Conservation (phyloP, 2,329 filamentous ascomycete species). For the Paracamarosporium sp. region DNA sequence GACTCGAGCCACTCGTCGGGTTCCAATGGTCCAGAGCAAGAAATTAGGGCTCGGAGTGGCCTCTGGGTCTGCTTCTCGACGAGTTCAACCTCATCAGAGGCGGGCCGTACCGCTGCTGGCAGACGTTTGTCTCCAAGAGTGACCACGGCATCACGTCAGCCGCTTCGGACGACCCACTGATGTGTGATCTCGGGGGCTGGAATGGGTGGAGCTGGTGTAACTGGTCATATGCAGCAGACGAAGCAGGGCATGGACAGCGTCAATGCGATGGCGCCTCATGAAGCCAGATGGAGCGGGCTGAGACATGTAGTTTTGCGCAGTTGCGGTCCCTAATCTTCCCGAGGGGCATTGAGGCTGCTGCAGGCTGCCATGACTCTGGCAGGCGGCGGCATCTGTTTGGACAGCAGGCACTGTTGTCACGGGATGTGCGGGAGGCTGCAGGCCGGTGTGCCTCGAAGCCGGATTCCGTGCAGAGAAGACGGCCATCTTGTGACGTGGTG, state of each 20-base stretch:
- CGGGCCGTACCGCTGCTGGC: constrained; percentile 38
- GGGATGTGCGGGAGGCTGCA: constrained; percentile 47
- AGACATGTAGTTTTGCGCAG: constrained; percentile 34
- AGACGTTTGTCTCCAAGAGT: constrained; percentile 28
- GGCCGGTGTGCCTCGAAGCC: constrained; percentile 34
- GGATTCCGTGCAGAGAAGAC: constrained; percentile 38
- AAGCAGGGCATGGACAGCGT: constrained; percentile 19
- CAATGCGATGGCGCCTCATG: constrained; percentile 24
- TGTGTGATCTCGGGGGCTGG: constrained; percentile 33
- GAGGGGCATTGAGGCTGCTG: constrained; percentile 39
- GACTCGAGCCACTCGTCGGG: constrained; percentile 6
- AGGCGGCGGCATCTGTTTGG: constrained; percentile 34
- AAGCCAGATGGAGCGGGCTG: constrained; percentile 32
- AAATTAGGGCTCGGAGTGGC: neutral
- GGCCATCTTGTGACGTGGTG: constrained; percentile 38
- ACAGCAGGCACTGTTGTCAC: constrained; percentile 36
- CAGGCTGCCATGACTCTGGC: constrained; percentile 41
- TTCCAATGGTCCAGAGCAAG: neutral
- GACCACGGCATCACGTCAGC: constrained; percentile 35
- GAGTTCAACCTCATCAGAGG: constrained; percentile 18
- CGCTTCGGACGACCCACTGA: constrained; percentile 24
- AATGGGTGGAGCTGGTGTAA: constrained; percentile 37
- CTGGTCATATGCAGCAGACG: constrained; percentile 25
- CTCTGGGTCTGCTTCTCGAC: constrained; percentile 4
- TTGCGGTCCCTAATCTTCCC: constrained; percentile 35